A percentile compares a stretch with the other conserved stretches of the same genome.
Evolutionary conservation across 768 basidiomycete genomes (phyloP).

Genomic region (Tylopilus vinaceipallidus): DNA sequence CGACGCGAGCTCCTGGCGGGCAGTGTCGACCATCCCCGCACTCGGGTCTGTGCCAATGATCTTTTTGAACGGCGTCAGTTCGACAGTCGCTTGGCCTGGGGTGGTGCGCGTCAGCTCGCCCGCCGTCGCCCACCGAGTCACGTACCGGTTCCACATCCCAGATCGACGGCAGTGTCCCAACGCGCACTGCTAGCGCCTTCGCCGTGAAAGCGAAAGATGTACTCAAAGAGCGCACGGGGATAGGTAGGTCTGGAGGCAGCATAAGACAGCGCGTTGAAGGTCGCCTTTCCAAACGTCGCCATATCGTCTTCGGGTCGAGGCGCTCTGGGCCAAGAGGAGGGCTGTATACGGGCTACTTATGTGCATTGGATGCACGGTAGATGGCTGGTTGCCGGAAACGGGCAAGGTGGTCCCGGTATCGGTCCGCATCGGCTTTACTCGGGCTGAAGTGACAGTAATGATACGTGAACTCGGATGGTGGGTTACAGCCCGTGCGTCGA

Average conservation of each 20-base stretch:
- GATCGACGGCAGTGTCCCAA: constrained; percentile 65
- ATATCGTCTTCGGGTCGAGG: no score
- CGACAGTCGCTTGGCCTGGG: constrained; percentile 68
- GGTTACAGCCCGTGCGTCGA: neutral
- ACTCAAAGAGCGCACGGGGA: constrained; percentile 61
- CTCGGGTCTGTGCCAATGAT: constrained; percentile 76
- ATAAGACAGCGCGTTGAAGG: constrained; percentile 68
- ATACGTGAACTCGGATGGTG: no score
- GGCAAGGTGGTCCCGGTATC: no score
- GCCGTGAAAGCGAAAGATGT: constrained; percentile 59
- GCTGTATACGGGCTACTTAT: no score
- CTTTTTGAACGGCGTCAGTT: constrained; percentile 54
- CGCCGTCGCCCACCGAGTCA: neutral
- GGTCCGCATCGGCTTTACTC: neutral
- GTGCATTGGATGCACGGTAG: no score
- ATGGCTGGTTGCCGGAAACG: no score
- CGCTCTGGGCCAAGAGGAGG: no score
- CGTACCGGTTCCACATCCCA: constrained; percentile 85
- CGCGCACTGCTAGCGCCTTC: constrained; percentile 5
- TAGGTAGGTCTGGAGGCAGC: constrained; percentile 73
- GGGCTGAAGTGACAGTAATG: neutral
- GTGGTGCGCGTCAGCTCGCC: neutral
- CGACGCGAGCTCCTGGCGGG: constrained; percentile 29
- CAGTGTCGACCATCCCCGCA: constrained; percentile 63
- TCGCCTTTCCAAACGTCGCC: constrained; percentile 72